Evolutionary conservation across 345 rosid genomes (phyloP), one percentile per base, ranked within the genome.

Genomic region (Eutrema heterophyllum): DNA sequence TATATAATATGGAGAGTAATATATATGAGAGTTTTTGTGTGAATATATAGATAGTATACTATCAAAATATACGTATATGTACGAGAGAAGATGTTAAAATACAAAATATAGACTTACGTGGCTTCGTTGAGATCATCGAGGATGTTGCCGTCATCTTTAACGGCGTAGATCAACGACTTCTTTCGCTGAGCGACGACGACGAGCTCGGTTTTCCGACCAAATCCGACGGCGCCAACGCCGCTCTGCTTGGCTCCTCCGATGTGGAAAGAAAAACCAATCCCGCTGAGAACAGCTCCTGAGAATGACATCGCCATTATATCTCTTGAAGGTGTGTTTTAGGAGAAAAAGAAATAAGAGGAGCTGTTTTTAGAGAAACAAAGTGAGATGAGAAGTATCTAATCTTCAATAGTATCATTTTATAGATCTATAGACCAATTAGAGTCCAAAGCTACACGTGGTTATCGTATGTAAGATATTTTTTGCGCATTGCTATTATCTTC

Each of bases 71-170:
- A 21, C 24, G 24, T 21, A 21, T 21, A 21, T 21, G 27, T 30
- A 43, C 43, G 32, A 53, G 29, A 16, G 4, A 53, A 41, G 13
- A 16, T 46, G 18, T 32, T 18, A 8, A 38, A 35, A 51, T 15
- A 36, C 10, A 3, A 11, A 21, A 51, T 1, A 63, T 51, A 40
- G 62, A 65, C 77, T 65, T 51, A 73, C 77, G 77, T 65, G 11
- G 65, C 50, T 6, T 73, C 77, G 21, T 73, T 73, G 51, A 73
- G 13, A 59, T 73, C 77, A 46, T 73, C 77, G 3, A 73, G 77
- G 64, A 73, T 43, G 66, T 73, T 73, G 7, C 66, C 71, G 11
- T 65, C 77, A 24, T 18, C 51, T 55, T 73, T 73, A 15, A 11
- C 64, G 39, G 77, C 77, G 58, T 65, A 65, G n/a, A 46, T 8